Percentiles rank a stretch among this genome's conserved stretches.
phyloP scores from a whole-genome alignment of 2,329 filamentous ascomycete species.

The Xylariales sp. region DNA sequence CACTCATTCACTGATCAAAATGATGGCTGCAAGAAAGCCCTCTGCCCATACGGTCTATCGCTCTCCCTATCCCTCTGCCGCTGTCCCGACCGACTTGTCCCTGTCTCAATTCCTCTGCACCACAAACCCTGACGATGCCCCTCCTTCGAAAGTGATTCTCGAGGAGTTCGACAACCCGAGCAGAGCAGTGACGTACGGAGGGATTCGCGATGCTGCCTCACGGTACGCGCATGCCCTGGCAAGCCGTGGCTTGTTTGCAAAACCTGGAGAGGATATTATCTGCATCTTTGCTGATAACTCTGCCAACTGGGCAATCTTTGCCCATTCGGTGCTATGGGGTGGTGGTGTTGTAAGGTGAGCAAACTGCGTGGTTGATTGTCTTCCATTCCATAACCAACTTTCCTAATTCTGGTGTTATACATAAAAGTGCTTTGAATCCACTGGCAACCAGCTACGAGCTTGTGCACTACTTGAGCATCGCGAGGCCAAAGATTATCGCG shows the following conservation, averaged over 20 bases:
- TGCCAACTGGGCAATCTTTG: conserved; percentile 14
- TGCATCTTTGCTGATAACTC: conserved; percentile 17
- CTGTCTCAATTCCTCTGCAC: not conserved
- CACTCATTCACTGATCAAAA: too few relatives aligned
- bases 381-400: not conserved
- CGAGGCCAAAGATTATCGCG: conserved; percentile 13
- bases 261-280: conserved; percentile 14
- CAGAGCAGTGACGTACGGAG: not conserved
- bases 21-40: too few relatives aligned
- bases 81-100: not conserved
- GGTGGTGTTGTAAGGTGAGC: conserved; percentile 16
- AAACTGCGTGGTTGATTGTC: not conserved
- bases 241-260: not conserved
- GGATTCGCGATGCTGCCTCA: not conserved
- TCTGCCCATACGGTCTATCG: too few relatives aligned
- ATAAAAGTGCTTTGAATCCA: conserved; percentile 14
- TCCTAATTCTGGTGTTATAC: not conserved
- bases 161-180: conserved; percentile 15
- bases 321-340: conserved; percentile 16
- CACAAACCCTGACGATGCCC: not conserved
- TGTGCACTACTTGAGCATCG: conserved; percentile 15
- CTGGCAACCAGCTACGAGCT: conserved; percentile 17
- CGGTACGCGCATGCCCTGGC: not conserved
- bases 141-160: not conserved
- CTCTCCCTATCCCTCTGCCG: not conserved